A percentile compares a stretch with the other conserved stretches of the same genome.
Evolutionary conservation across 176 grass and related monocot species (phyloP).

Genomic region (Triticum urartu): DNA sequence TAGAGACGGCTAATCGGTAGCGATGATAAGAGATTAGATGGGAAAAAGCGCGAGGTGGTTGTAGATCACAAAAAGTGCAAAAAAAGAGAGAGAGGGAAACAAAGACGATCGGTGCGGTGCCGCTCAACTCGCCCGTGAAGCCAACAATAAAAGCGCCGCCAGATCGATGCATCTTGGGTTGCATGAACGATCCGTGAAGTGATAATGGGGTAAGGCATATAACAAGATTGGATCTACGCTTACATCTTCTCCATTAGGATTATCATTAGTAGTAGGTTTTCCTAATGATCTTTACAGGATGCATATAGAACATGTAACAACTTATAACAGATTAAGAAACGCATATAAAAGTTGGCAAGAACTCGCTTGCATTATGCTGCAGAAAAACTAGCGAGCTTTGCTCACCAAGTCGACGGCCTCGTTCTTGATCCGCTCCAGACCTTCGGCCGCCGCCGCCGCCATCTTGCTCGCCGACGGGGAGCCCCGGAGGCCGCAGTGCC

Average conservation of each 20-base stretch:
- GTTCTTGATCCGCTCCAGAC: constrained; percentile 77
- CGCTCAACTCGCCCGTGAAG: constrained; percentile 22
- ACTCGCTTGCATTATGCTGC: not conserved
- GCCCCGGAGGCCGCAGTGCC: not conserved
- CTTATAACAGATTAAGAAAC: not conserved
- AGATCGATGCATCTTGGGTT: not conserved
- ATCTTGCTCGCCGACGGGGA: not conserved
- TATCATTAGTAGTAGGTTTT: not conserved
- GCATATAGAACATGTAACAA: not conserved
- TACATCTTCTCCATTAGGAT: not conserved
- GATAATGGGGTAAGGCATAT: not conserved
- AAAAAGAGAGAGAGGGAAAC: not conserved
- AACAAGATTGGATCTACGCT: not conserved
- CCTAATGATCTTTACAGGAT: not conserved
- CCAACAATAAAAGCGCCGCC: not conserved
- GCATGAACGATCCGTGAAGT: not conserved
- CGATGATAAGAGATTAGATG: not conserved
- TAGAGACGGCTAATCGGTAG: not conserved
- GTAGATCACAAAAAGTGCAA: constrained; percentile 17
- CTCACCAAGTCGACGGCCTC: constrained; percentile 89
- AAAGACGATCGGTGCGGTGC: not conserved
- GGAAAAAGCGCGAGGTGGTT: not conserved
- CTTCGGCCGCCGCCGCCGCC: constrained; percentile 7
- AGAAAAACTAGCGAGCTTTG: not conserved
- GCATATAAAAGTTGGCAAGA: not conserved